Conservation (phyloP, 495 filamentous ascomycete genomes). For the Aspergillus sparsus region DNA sequence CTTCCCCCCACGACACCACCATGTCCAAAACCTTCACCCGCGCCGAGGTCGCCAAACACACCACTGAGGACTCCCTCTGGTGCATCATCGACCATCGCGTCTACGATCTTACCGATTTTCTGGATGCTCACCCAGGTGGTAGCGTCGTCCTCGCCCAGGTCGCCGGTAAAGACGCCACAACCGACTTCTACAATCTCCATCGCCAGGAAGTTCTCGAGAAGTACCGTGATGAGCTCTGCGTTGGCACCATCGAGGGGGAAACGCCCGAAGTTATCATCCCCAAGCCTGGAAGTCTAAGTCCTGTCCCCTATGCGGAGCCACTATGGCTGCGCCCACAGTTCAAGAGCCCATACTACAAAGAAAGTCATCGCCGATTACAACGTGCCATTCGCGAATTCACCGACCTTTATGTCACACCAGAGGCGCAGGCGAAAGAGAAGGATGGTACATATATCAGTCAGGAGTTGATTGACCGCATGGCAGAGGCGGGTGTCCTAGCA, state of each 20-base stretch:
- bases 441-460: conserved; percentile 74
- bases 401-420: conserved; percentile 67
- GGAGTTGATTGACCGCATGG: conserved; percentile 77
- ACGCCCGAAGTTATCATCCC: conserved; percentile 72
- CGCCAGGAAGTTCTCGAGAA: conserved; percentile 69
- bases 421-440: conserved; percentile 76
- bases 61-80: conserved; percentile 56
- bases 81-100: conserved; percentile 61
- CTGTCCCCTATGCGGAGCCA: conserved; percentile 79
- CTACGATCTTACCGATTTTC: conserved; percentile 59
- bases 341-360: conserved; percentile 81
- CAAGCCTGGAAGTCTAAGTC: conserved; percentile 67
- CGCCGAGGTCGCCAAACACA: conserved; percentile 55
- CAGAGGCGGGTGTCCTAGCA: conserved; percentile 68
- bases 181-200: conserved; percentile 58
- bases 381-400: conserved; percentile 74
- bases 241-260: conserved; percentile 75
- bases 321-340: conserved; percentile 78
- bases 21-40: conserved; percentile 41
- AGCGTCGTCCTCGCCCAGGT: conserved; percentile 54
- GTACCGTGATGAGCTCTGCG: conserved; percentile 66
- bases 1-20: not conserved
- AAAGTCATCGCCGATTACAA: conserved; percentile 70
- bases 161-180: conserved; percentile 59
- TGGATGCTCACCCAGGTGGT: conserved; percentile 63